A percentile compares a stretch with the other conserved stretches of the same genome.
These are phyloP conservation scores for Rhodotorula graminis DNA, from an alignment of 768 basidiomycete species.

Conservation along the genomic window DNA sequence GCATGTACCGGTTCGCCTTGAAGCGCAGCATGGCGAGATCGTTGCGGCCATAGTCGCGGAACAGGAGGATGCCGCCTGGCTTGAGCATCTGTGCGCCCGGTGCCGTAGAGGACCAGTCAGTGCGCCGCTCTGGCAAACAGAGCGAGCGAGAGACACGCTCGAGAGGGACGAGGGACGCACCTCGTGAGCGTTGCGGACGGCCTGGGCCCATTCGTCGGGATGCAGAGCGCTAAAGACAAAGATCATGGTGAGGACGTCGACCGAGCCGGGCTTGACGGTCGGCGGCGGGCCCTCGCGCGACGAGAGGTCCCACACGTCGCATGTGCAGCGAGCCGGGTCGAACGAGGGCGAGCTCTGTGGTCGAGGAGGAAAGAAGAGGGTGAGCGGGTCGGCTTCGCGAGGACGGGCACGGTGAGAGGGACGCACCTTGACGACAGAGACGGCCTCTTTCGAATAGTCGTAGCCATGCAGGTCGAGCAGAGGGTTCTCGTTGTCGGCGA, in stretches of 20 bases:
- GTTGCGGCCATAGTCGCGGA: conserved; percentile 91
- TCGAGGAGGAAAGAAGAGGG: neutral
- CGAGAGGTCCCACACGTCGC: conserved; percentile 87
- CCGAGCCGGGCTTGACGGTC: conserved; percentile 59
- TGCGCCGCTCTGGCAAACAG: too few relatives aligned
- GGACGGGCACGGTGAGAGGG: neutral
- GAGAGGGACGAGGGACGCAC: conserved; percentile 49
- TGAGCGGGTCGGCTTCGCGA: neutral
- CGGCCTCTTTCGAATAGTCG: conserved; percentile 83
- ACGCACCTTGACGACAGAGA: conserved; percentile 78
- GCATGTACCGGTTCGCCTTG: conserved; percentile 68
- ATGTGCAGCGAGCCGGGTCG: conserved; percentile 51
- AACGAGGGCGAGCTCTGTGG: conserved; percentile 13
- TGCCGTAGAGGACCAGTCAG: too few relatives aligned
- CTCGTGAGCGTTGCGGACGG: conserved; percentile 70
- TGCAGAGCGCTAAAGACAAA: conserved; percentile 92
- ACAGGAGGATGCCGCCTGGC: conserved; percentile 73
- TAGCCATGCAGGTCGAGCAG: conserved; percentile 69
- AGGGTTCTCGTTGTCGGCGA: conserved; percentile 77
- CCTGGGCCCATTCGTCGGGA: conserved; percentile 82
- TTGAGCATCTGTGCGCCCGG: conserved; percentile 65
- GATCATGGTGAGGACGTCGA: conserved; percentile 84
- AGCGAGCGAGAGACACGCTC: too few relatives aligned
- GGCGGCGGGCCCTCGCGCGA: conserved; percentile 58
- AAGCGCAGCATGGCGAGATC: conserved; percentile 93